A percentile compares a stretch with the other conserved stretches of the same genome.
phyloP scores from a whole-genome alignment of 345 rosid genomes.

The Gossypium mustelinum region DNA sequence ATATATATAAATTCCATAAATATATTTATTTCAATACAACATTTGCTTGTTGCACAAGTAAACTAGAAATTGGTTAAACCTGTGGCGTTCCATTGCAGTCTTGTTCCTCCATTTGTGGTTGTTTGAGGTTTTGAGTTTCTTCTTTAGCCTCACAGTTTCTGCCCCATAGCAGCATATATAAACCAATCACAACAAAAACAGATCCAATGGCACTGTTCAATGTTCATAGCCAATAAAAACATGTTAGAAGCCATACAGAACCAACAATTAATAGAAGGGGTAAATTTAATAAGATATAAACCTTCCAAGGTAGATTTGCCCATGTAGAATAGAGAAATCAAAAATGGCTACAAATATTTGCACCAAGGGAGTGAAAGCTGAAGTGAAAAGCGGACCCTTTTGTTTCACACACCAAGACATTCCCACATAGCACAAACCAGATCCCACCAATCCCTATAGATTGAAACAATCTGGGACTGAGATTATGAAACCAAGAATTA shows the following conservation, averaged over 20 bases:
- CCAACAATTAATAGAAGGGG: neutral
- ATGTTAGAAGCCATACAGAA: neutral
- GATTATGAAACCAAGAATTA: neutral
- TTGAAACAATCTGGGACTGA: neutral
- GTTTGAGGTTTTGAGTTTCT: slow-evolving; percentile 30
- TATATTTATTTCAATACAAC: neutral
- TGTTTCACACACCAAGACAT: slow-evolving; percentile 84
- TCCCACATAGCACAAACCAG: slow-evolving; percentile 77
- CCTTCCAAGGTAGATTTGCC: slow-evolving; percentile 71
- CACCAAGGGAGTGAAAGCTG: slow-evolving; percentile 64
- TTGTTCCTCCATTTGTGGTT: slow-evolving; percentile 28
- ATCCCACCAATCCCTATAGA: slow-evolving; percentile 65
- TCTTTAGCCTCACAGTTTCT: slow-evolving; percentile 50
- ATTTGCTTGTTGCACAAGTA: neutral
- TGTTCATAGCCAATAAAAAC: slow-evolving; percentile 24
- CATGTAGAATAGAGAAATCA: slow-evolving; percentile 63
- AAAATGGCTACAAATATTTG: slow-evolving; percentile 65
- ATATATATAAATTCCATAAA: neutral
- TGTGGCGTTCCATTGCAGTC: slow-evolving; percentile 17
- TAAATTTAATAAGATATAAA: neutral
- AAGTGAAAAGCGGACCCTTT: slow-evolving; percentile 74
- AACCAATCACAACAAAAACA: slow-evolving; percentile 50
- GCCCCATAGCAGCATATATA: slow-evolving; percentile 79
- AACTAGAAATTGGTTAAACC: neutral
- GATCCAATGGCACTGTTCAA: slow-evolving; percentile 66